Percentiles rank a stretch among this genome's conserved stretches.
phyloP scores from a whole-genome alignment of 352 stramenopile genomes.

The Pythium pyrilobum region DNA sequence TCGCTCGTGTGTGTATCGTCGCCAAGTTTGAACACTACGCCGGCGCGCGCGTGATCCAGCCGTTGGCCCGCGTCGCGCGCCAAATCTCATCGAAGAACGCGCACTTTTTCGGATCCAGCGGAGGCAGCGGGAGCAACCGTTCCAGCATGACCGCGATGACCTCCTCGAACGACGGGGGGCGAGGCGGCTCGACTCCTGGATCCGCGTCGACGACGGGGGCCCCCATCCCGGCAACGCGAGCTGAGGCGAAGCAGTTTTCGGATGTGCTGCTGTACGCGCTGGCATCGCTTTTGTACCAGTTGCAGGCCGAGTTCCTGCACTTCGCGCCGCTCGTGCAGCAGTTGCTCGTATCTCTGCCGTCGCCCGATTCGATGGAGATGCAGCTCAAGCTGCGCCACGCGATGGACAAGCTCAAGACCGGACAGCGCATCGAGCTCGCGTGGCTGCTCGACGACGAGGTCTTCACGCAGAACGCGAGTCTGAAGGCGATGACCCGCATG shows the following conservation, averaged over 20 bases:
- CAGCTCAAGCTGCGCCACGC: slow-evolving; percentile 43
- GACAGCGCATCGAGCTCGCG: slow-evolving; percentile 33
- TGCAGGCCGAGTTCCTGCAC: slow-evolving; percentile 67
- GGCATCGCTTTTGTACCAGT: slow-evolving; percentile 61
- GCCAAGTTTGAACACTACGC: slow-evolving; percentile 78
- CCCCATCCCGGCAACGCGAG: slow-evolving; percentile 54
- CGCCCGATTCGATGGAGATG: slow-evolving; percentile 37
- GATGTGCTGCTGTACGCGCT: slow-evolving; percentile 78
- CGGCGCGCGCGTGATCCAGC: slow-evolving; percentile 63
- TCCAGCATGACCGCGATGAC: neutral
- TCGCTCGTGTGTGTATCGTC: slow-evolving; percentile 59
- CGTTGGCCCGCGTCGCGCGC: slow-evolving; percentile 62
- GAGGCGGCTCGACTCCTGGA: neutral
- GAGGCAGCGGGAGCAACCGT: slow-evolving; percentile 13
- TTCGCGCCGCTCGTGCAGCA: slow-evolving; percentile 69
- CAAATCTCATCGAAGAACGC: slow-evolving; percentile 67
- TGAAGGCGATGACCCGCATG: slow-evolving; percentile 8
- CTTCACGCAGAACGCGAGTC: slow-evolving; percentile 30
- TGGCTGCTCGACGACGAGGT: slow-evolving; percentile 45
- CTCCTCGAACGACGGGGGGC: neutral
- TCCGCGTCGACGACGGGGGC: slow-evolving; percentile 12
- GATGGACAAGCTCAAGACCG: slow-evolving; percentile 47
- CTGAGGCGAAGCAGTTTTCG: slow-evolving; percentile 60
- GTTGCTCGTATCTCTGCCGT: slow-evolving; percentile 53
- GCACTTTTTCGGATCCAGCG: slow-evolving; percentile 56